Evolutionary conservation across 352 stramenopile species (phyloP).

Genomic region (Pilasporangium apinafurcum): DNA sequence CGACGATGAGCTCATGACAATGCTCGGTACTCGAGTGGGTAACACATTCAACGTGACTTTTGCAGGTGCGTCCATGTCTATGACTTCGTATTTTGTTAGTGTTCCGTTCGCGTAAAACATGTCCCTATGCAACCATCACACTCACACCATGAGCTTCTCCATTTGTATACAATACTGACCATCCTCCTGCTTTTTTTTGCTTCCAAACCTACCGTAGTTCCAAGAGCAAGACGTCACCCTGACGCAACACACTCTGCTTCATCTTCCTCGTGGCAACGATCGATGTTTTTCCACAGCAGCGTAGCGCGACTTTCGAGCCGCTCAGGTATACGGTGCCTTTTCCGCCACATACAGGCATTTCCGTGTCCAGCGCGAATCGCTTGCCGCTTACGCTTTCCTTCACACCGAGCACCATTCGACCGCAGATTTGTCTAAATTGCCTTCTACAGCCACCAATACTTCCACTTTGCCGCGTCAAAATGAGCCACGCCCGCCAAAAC

Average conservation of each 20-base stretch:
- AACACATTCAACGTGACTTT: conserved; percentile 25
- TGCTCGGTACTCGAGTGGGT: conserved; percentile 18
- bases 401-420: conserved; percentile 30
- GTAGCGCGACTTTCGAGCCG: conserved; percentile 57
- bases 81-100: conserved; percentile 79
- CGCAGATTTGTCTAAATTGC: background rate
- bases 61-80: conserved; percentile 32
- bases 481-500: too few relatives aligned
- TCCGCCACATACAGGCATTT: conserved; percentile 56
- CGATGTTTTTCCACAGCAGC: conserved; percentile 68
- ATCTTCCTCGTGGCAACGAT: conserved; percentile 67
- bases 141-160: too few relatives aligned
- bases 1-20: conserved; percentile 20
- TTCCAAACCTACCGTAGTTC: conserved; percentile 26
- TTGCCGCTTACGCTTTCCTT: conserved; percentile 75
- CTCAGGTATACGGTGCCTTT: conserved; percentile 69
- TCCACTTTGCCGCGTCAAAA: too few relatives aligned
- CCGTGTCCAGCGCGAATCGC: conserved; percentile 28
- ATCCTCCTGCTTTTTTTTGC: too few relatives aligned
- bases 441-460: background rate
- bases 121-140: conserved; percentile 22
- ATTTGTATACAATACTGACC: too few relatives aligned
- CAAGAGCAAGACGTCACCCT: conserved; percentile 67
- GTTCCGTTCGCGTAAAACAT: conserved; percentile 81
- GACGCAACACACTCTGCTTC: conserved; percentile 69